Evolutionary conservation across 768 basidiomycete genomes (phyloP), one percentile per base, ranked within the genome.

Genomic region (Tephrocybe rancida): DNA sequence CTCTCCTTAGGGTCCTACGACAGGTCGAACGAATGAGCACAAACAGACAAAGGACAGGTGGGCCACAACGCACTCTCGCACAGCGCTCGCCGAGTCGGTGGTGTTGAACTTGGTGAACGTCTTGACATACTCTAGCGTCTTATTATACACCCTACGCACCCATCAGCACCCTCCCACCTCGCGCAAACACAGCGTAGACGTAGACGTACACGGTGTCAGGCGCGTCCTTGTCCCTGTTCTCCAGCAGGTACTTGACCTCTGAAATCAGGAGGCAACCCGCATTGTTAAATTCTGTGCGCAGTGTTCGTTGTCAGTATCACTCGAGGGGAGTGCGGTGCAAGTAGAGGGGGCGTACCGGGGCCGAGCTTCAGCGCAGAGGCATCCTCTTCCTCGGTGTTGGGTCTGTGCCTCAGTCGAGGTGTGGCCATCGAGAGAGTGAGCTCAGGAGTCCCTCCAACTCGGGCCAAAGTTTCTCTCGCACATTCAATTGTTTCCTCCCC

Each of bases 91-190:
- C 43, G 86, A 87, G 64, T 90, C 92, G 19, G 86, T 88, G 39
- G 87, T 91, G 61, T 85, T 90, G 73, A 95, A 95, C 72, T 94
- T 91, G 11, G 92, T 83, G 66, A 96, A 95, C 7, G 87, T 90
- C 68, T 90, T 89, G 58, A 95, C 93, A 64, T 95, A 95, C 62
- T 94, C 92, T 37, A 91, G 74, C 0, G 94, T 94, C 69, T 95
- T 95, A 70, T 93, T 94, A 70, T 92, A 96, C 11, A 96, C 92
- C 29, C 29, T 13, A 48, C 21, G 19, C 0, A 24, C 25, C 30
- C 19, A 45, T 47, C 30, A 48, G 47, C 30, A 32, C 30, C 30
- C 7, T 32, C n/a, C n/a, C 13, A 32, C 13, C 30, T 6, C 11
- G 10, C 18, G 54, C 13, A 29, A 50, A 44, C 24, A 27, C 13